phyloP scores from a whole-genome alignment of 2,329 filamentous ascomycete genomes.

The Cytospora piceae region DNA sequence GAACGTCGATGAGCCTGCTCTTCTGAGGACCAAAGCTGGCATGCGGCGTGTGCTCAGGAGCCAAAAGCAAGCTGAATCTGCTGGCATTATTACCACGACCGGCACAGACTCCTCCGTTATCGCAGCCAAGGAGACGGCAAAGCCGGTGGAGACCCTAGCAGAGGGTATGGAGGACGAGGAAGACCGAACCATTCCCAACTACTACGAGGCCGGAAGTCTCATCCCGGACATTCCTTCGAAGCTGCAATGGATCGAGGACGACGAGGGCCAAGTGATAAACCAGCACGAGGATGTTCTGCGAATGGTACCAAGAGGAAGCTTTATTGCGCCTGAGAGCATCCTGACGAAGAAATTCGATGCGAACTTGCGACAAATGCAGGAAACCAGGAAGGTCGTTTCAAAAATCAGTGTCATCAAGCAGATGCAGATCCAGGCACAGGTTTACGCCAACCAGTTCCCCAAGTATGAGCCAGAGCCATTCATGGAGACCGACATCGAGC shows the following conservation, averaged over 20 bases:
- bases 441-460: conserved; percentile 97
- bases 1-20: conserved; percentile 83
- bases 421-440: conserved; percentile 98
- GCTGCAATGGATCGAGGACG: conserved; percentile 86
- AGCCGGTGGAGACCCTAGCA: conserved; percentile 75
- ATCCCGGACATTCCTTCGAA: conserved; percentile 82
- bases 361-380: conserved; percentile 94
- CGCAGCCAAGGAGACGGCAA: conserved; percentile 51
- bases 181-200: conserved; percentile 85
- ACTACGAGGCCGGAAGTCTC: conserved; percentile 85
- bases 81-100: conserved; percentile 45
- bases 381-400: conserved; percentile 91
- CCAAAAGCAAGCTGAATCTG: conserved; percentile 68
- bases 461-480: conserved; percentile 94
- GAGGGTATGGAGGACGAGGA: conserved; percentile 93
- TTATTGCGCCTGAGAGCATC: conserved; percentile 73
- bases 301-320: conserved; percentile 74
- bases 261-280: conserved; percentile 86
- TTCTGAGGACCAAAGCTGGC: conserved; percentile 80
- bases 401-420: conserved; percentile 99
- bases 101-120: conserved; percentile 51
- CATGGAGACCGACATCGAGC: conserved; percentile 79
- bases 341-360: conserved; percentile 81
- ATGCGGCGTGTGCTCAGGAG: conserved; percentile 89
- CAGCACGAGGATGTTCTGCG: conserved; percentile 83